Evolutionary conservation across 306 rosid genomes (phyloP).

Genomic region (Argentina anserina): DNA sequence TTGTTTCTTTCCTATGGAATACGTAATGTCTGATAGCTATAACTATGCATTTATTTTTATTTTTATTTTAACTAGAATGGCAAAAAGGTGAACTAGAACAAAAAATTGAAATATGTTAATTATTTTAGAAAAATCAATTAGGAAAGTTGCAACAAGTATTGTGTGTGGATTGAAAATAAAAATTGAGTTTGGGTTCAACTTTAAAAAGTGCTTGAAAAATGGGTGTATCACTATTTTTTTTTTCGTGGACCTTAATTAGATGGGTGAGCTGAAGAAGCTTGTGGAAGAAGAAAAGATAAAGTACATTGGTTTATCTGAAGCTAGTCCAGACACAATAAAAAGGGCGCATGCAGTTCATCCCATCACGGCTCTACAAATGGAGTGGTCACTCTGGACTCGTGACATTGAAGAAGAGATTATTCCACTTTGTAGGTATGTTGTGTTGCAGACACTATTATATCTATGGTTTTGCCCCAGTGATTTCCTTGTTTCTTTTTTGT

Average conservation of each 20-base stretch:
- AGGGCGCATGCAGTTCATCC: slow-evolving; percentile 88
- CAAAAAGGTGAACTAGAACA: no score
- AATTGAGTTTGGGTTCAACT: no score
- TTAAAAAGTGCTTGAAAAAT: no score
- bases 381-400: slow-evolving; percentile 80
- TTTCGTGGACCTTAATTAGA: slow-evolving; percentile 35
- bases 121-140: no score
- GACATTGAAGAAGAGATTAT: slow-evolving; percentile 69
- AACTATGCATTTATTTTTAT: no score
- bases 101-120: no score
- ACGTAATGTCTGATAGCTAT: no score
- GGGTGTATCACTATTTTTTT: no score
- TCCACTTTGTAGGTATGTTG: slow-evolving; percentile 68
- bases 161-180: no score
- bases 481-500: background rate
- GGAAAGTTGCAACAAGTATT: no score
- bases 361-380: slow-evolving; percentile 65
- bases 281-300: slow-evolving; percentile 74
- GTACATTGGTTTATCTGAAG: slow-evolving; percentile 75
- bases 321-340: slow-evolving; percentile 68
- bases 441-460: background rate
- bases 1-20: no score
- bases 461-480: background rate
- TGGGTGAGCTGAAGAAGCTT: slow-evolving; percentile 70
- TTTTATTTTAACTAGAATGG: no score